These are phyloP conservation scores for Metschnikowia santaceciliae DNA, from an alignment of 805 yeast genomes.

Conservation along the genomic window DNA sequence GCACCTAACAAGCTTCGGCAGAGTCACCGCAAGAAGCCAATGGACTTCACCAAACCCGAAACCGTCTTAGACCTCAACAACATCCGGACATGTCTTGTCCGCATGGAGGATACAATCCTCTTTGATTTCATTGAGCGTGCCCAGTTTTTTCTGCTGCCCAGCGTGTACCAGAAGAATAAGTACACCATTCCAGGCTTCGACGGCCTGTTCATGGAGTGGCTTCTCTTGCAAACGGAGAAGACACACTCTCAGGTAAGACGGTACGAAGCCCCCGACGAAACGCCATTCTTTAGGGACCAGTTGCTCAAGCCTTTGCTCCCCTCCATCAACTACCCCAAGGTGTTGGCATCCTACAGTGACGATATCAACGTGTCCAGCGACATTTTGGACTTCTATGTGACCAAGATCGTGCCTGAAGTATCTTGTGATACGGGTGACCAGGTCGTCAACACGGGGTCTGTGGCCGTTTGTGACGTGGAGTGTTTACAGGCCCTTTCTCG, in stretches of 20 bases:
- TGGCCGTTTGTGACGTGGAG: constrained; percentile 80
- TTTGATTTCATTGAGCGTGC: constrained; percentile 91
- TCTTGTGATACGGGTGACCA: constrained; percentile 69
- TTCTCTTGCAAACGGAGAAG: constrained; percentile 68
- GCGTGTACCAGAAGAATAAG: constrained; percentile 62
- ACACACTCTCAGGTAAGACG: constrained; percentile 71
- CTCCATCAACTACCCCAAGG: constrained; percentile 68
- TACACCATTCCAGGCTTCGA: constrained; percentile 61
- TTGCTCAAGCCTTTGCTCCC: constrained; percentile 76
- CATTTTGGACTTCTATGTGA: constrained; percentile 64
- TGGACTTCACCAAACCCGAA: constrained; percentile 84
- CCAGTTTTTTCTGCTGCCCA: constrained; percentile 72
- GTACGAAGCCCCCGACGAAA: constrained; percentile 91
- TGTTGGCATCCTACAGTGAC: constrained; percentile 69
- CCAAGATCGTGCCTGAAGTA: constrained; percentile 70
- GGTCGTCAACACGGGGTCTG: constrained; percentile 81
- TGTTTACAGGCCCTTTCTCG: constrained; percentile 84
- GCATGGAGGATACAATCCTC: constrained; percentile 96
- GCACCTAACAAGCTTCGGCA: neutral
- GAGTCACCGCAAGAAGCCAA: constrained; percentile 21
- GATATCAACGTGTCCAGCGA: constrained; percentile 72
- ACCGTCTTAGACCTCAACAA: constrained; percentile 76
- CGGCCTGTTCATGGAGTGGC: constrained; percentile 87
- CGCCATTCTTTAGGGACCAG: constrained; percentile 76
- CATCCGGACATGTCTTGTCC: constrained; percentile 77